Evolutionary conservation across 371 early-diverging fungal genomes (phyloP).

Genomic region (Circinella minor): DNA sequence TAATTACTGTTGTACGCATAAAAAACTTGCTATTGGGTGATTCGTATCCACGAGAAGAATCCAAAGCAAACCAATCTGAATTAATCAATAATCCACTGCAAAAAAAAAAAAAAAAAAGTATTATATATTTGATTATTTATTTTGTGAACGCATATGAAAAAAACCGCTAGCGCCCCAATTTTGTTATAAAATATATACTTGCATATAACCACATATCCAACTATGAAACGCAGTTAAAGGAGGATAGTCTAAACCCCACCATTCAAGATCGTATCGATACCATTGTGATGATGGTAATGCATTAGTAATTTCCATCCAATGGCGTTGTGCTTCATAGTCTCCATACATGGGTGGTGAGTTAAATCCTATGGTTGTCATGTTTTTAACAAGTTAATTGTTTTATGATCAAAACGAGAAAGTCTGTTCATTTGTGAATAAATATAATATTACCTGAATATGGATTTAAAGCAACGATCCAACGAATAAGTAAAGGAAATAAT

Average conservation of each 20-base stretch:
- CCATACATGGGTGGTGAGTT: conserved; percentile 82
- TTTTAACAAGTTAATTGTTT: too few relatives aligned
- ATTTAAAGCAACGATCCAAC: conserved; percentile 74
- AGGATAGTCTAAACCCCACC: conserved; percentile 98
- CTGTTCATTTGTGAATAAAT: too few relatives aligned
- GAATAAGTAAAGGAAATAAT: conserved; percentile 67
- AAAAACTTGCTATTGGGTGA: conserved; percentile 74
- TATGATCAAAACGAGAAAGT: too few relatives aligned
- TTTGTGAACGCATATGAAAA: not conserved
- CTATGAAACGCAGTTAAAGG: conserved; percentile 93
- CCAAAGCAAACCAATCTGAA: conserved; percentile 85
- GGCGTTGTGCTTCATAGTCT: conserved; percentile 97
- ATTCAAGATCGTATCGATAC: conserved; percentile 87
- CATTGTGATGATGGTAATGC: conserved; percentile 80
- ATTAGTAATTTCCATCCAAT: conserved; percentile 95
- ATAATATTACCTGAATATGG: conserved; percentile 78
- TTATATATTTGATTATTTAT: not conserved
- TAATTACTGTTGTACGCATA: conserved; percentile 87
- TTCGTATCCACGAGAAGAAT: conserved; percentile 86
- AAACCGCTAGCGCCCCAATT: too few relatives aligned
- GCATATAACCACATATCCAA: conserved; percentile 84
- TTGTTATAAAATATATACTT: conserved; percentile 28
- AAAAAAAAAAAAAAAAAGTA: not conserved
- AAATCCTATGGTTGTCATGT: conserved; percentile 21
- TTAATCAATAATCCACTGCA: conserved; percentile 75